These are phyloP conservation scores for Leucosporidium yakuticum DNA, from an alignment of 768 basidiomycete species.

Conservation along the genomic window DNA sequence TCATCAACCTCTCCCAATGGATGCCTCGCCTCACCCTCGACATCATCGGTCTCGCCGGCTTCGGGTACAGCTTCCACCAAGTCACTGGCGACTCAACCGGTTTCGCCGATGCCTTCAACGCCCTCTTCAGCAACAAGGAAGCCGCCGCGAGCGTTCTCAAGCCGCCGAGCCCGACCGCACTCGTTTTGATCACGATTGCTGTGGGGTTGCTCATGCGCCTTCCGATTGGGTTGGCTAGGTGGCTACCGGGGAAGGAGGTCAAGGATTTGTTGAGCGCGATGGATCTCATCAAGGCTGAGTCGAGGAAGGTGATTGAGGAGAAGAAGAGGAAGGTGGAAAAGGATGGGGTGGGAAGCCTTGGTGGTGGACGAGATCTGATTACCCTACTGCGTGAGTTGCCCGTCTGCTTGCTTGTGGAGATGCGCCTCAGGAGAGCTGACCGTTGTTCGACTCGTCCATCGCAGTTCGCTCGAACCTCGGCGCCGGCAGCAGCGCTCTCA, in stretches of 20 bases:
- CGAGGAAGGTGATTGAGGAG: slow-evolving; percentile 26
- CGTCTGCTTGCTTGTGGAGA: neutral
- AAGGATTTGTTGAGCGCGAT: too few relatives aligned
- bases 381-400: slow-evolving; percentile 20
- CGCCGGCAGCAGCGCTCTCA: slow-evolving; percentile 18
- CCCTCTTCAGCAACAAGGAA: neutral
- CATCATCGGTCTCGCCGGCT: slow-evolving; percentile 32
- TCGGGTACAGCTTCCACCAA: slow-evolving; percentile 33
- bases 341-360: slow-evolving; percentile 8
- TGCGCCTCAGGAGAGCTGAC: neutral
- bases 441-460: neutral
- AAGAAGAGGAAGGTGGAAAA: slow-evolving; percentile 18
- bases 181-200: too few relatives aligned
- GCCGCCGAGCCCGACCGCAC: too few relatives aligned
- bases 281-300: too few relatives aligned
- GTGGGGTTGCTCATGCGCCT: too few relatives aligned
- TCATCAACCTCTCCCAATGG: slow-evolving; percentile 42
- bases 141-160: too few relatives aligned
- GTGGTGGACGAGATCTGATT: slow-evolving; percentile 25
- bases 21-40: slow-evolving; percentile 43
- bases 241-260: too few relatives aligned
- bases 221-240: too few relatives aligned
- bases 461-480: slow-evolving; percentile 20
- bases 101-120: slow-evolving; percentile 26
- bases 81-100: slow-evolving; percentile 11